Evolutionary conservation across 257 asterid species (phyloP), one percentile per base, ranked within the genome.

Genomic region (Nyctanthes arbortristis): DNA sequence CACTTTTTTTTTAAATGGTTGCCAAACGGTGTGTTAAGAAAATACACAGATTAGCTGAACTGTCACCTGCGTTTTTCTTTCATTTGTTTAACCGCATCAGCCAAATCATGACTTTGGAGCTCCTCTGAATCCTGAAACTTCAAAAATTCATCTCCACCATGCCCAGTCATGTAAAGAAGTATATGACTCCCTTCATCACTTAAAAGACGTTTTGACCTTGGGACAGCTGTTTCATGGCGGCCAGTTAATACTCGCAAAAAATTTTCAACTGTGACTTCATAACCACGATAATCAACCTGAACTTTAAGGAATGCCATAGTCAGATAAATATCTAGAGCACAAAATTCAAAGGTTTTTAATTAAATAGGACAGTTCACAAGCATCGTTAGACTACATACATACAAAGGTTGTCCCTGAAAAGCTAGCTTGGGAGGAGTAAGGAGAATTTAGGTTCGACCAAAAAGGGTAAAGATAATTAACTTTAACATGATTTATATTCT

Each of bases 121-220:
- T 94, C 99, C 79, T 94, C 99, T 2, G 95, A 81, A 84, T 94
- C 99, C 79, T 94, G 97, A 82, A 91, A 94, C 71, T 94, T 94
- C n/a, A 94, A 84, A 82, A 94, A 94, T 84, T 91, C 96, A 6
- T 94, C 97, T 67, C 99, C 99, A 4, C 99, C 99, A 77, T 94
- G 97, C 74, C 99, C 97, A 20, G 97, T 94, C 97, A 94, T 94
- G 81, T 89, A 94, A 30, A 94, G 83, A 61, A 94, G 94, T 82
- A 91, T 80, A 73, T 91, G 99, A 71, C 99, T 94, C 65, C 97
- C 99, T 84, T 94, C 99, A 76, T 94, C 99, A 82, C 99, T 94
- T 55, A 94, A 84, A 63, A 91, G 97, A 57, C 97, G 93, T 79
- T 94, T 94, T 63, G 99, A 94, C 80, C 99, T 88, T 59, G 97